Evolutionary conservation across 2,329 filamentous ascomycete genomes (phyloP).

Genomic region (Nemania sp.): DNA sequence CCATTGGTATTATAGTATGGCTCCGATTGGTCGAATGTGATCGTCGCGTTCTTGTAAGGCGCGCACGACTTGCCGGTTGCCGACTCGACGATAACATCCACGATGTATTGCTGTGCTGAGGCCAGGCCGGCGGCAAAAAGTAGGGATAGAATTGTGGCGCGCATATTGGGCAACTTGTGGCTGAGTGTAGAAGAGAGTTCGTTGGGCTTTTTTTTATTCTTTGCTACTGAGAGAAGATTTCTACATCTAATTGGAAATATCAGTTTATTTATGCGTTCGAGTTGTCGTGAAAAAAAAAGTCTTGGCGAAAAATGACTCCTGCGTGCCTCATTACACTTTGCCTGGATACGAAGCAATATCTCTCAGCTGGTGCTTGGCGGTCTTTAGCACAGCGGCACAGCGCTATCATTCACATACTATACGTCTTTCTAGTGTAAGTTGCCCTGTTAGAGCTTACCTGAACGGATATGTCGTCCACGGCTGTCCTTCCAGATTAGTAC

Average conservation of each 20-base stretch:
- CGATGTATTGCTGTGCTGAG: conserved; percentile 2
- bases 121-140: conserved; percentile 7
- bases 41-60: conserved; percentile 9
- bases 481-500: too few species aligned
- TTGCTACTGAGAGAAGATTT: conserved; percentile 7
- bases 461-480: too few species aligned
- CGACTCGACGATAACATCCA: conserved; percentile 3
- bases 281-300: conserved; percentile 1
- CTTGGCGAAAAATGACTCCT: background rate
- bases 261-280: conserved; percentile 5
- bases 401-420: too few species aligned
- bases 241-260: conserved; percentile 4
- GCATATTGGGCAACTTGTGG: conserved; percentile 11
- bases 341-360: too few species aligned
- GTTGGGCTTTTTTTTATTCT: conserved; percentile 7
- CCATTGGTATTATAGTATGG: background rate
- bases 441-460: too few species aligned
- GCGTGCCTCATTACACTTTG: background rate
- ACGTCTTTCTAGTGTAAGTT: too few species aligned
- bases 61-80: background rate
- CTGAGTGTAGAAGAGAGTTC: conserved; percentile 9
- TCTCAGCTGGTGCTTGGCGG: too few species aligned
- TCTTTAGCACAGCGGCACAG: too few species aligned
- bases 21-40: background rate
- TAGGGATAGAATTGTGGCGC: conserved; percentile 8